Conservation (phyloP, 2,329 filamentous ascomycete genomes). For the Pseudopithomyces chartarum region DNA sequence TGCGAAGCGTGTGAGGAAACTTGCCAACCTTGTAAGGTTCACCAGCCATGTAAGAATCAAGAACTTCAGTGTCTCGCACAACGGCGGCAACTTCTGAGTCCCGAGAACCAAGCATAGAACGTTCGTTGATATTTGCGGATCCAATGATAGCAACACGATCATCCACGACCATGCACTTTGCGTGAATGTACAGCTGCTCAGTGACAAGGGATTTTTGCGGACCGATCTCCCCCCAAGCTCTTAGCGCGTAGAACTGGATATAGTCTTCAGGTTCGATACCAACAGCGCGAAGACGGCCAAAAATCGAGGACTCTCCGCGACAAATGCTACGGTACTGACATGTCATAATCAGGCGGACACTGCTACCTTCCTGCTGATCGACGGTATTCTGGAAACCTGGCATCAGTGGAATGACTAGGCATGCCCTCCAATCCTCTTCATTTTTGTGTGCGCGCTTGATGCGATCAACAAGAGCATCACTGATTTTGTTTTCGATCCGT, state of each 20-base stretch:
- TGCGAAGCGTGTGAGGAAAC: slow-evolving; percentile 89
- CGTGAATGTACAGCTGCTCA: slow-evolving; percentile 97
- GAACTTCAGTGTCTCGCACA: slow-evolving; percentile 90
- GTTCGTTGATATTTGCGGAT: slow-evolving; percentile 97
- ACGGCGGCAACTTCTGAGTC: slow-evolving; percentile 92
- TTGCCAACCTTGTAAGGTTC: slow-evolving; percentile 86
- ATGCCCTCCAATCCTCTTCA: slow-evolving; percentile 86
- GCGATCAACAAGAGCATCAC: slow-evolving; percentile 90
- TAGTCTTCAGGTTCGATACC: slow-evolving; percentile 94
- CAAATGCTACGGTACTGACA: slow-evolving; percentile 97
- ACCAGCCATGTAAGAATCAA: slow-evolving; percentile 89
- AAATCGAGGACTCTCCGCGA: slow-evolving; percentile 88
- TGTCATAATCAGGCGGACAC: slow-evolving; percentile 93
- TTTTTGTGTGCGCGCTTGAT: slow-evolving; percentile 84
- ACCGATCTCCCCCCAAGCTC: slow-evolving; percentile 91
- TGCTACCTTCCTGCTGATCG: slow-evolving; percentile 90
- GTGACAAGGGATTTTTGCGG: slow-evolving; percentile 82
- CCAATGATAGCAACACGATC: slow-evolving; percentile 93
- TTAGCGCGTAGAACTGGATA: slow-evolving; percentile 90
- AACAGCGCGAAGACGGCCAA: slow-evolving; percentile 76
- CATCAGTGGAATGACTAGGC: slow-evolving; percentile 91
- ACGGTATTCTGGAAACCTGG: slow-evolving; percentile 99
- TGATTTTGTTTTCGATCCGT: slow-evolving; percentile 89
- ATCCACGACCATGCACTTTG: slow-evolving; percentile 95
- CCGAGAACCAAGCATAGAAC: slow-evolving; percentile 88